phyloP scores from a whole-genome alignment of 2,329 filamentous ascomycete species.

The Rosellinia necatrix region DNA sequence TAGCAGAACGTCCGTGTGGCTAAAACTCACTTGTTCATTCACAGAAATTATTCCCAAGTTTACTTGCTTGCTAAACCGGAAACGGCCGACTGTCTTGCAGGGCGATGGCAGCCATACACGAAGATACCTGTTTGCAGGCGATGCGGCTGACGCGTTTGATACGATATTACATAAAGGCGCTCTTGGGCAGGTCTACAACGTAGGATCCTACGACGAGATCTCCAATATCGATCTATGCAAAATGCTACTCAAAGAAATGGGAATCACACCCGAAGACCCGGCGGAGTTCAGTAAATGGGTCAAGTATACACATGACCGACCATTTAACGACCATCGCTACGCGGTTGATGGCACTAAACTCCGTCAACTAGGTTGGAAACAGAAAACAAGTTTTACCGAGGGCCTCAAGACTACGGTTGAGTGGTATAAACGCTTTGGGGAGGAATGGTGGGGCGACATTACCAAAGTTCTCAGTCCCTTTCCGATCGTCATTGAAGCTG shows the following conservation, averaged over 20 bases:
- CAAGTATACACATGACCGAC: constrained; percentile 76
- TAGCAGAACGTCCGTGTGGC: not conserved
- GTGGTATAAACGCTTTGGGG: constrained; percentile 71
- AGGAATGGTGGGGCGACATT: constrained; percentile 75
- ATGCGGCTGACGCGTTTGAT: constrained; percentile 82
- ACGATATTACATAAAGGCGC: constrained; percentile 79
- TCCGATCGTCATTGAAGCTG: constrained; percentile 61
- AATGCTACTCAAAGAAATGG: constrained; percentile 67
- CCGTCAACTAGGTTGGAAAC: constrained; percentile 69
- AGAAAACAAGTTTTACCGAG: constrained; percentile 66
- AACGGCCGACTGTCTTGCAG: constrained; percentile 71
- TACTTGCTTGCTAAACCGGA: constrained; percentile 70
- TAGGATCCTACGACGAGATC: constrained; percentile 77
- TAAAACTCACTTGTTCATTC: constrained; percentile 13
- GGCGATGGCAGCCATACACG: constrained; percentile 76
- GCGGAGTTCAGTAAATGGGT: constrained; percentile 67
- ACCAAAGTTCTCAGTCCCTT: constrained; percentile 70
- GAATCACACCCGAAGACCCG: constrained; percentile 54
- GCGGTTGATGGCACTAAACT: constrained; percentile 73
- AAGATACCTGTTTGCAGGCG: constrained; percentile 77
- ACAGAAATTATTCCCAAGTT: constrained; percentile 85
- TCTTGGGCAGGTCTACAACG: constrained; percentile 80
- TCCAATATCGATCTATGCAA: constrained; percentile 73
- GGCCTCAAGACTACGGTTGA: constrained; percentile 68
- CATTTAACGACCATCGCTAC: constrained; percentile 77